Base-by-base conservation (phyloP, 306 rosid genomes). In the Crataegus laevigata region DNA sequence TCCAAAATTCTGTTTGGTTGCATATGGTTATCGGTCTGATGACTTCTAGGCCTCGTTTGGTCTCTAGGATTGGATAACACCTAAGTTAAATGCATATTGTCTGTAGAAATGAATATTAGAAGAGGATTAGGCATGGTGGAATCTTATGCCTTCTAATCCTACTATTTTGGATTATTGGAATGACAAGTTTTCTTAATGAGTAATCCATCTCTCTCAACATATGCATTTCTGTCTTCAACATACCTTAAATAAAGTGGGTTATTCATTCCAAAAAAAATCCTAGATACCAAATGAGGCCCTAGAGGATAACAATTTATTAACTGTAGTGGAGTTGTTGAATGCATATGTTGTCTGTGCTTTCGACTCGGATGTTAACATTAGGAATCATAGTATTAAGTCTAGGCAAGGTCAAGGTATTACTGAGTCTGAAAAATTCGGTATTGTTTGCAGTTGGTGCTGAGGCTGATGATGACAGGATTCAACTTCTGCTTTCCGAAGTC, bases 381-480 rank as follows among this genome's bases (percentile, higher is more conserved):
- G 54, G 54, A 13, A 47, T 47, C 8, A 47, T 47, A 13, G 54
- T 47, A 13, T 47, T 5, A 21, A 15, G 54, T 47, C 17, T 17
- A 18, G 5, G 5, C 54, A 15, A 17, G 47, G 47, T 42, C 47
- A 10, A 40, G 19, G 52, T 47, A 15, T 47, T 47, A 47, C 0
- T 47, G 54, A 47, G 0, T 47, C 3, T 59, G 22, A 5, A 36
- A 17, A 0, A 4, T 19, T 4, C 80, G 2, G 3, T 3, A 26
- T 63, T 38, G 47, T 61, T 17, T 58, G 6, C 84, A 91, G 96
- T 91, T 85, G 96, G 96, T 68, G 86, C 82, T 40, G 93, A 91
- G 25, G 82, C 88, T 8, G 96, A 89, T 32, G 88, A 85, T 21
- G 89, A 77, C 1, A 88, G 36, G 74, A 80, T 91, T 66, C 82